Base-by-base conservation (phyloP, 208 protist species). In the Leishmania aethiopica region DNA sequence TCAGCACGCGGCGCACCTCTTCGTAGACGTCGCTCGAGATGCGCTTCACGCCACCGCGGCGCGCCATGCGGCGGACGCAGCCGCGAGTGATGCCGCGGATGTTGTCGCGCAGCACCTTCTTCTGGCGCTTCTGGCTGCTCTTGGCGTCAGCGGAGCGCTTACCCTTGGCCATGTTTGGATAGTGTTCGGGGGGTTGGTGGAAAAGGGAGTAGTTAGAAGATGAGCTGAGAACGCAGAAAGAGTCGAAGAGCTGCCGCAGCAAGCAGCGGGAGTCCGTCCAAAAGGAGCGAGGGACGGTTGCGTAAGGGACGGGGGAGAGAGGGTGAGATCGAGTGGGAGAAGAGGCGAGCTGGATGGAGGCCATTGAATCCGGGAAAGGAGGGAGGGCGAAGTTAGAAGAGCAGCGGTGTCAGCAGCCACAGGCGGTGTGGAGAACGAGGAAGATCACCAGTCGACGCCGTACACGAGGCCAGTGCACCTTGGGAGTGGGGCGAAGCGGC, bases 41-140 rank as follows among this genome's bases (percentile, higher is more conserved):
- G 85, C 96, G 92, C 89, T 97, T 97, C 82, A 98, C 94, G 85
- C 96, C 96, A 84, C 96, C 96, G 88, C 96, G 90, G 89, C 96
- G 92, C 70, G 96, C 96, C 66, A 98, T 87, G 87, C 96, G 92
- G 87, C 94, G 91, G 79, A 98, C 96, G 62, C 93, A 93, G 78
- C 92, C 94, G 72, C 91, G 91, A 55, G 92, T 96, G 88, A 96
- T 95, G 87, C 92, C 93, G 83, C 86, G 89, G 77, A 97, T 94
- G 89, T 94, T 94, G 85, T 97, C 94, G 86, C 94, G 92, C 57
- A 96, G 85, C 78, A 94, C 89, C 87, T 96, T 96, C 86, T 95
- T 95, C 85, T 94, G 91, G 83, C 91, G 90, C 88, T 96, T 96
- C 86, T 91, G 87, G 82, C 82, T 89, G 59, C 89, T 89, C 88